Evolutionary conservation across 2,329 filamentous ascomycete genomes (phyloP).

Genomic region (Colletotrichum caudatum): DNA sequence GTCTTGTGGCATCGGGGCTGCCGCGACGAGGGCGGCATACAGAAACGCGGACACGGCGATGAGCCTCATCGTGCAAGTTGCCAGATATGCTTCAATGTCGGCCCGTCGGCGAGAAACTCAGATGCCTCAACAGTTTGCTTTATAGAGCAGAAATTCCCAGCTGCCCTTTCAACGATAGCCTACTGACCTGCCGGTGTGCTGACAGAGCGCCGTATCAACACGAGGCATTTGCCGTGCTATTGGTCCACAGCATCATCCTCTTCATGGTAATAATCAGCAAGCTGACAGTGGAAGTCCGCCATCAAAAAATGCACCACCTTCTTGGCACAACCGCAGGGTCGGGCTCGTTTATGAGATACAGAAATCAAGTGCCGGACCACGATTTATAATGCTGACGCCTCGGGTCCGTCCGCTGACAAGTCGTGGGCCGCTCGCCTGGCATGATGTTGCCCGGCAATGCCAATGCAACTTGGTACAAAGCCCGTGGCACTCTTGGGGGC

Average conservation of each 20-base stretch:
- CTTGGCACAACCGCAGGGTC: not conserved
- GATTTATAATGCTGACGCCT: not conserved
- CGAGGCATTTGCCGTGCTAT: not conserved
- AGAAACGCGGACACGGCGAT: not conserved
- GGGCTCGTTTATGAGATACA: not conserved
- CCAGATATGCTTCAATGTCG: too few species aligned
- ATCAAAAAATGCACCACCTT: not conserved
- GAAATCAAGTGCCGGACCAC: not conserved
- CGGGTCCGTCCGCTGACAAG: not conserved
- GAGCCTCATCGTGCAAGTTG: not conserved
- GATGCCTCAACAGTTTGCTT: not conserved
- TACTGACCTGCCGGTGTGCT: not conserved
- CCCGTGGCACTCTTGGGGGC: constrained; percentile 3
- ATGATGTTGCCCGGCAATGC: not conserved
- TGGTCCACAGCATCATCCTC: not conserved
- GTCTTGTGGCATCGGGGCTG: constrained; percentile 10
- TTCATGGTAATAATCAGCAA: not conserved
- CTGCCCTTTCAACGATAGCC: not conserved
- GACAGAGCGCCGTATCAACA: constrained; percentile 12
- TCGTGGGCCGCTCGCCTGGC: constrained; percentile 2
- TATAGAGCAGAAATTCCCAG: not conserved
- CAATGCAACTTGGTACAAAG: constrained; percentile 5
- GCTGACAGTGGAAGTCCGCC: constrained; percentile 3
- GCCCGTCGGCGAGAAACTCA: rapidly evolving
- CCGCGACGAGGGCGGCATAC: not conserved